phyloP scores from a whole-genome alignment of 1,139 yeast species.

The Saccharomycopsis phalli region DNA sequence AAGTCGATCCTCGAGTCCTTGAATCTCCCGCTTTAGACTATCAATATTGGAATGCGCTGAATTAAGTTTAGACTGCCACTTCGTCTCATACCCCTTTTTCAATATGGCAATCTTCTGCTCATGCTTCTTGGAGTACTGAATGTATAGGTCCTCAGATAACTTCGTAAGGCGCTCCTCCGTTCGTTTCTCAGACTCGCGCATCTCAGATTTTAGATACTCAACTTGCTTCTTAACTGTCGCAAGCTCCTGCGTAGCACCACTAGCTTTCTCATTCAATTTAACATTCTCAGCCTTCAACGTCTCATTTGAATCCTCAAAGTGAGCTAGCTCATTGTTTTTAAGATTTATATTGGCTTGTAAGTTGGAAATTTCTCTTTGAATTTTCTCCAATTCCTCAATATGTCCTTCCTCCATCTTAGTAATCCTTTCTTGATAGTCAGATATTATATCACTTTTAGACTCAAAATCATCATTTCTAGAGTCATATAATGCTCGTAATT shows the following conservation, averaged over 20 bases:
- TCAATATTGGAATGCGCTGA: constrained; percentile 35
- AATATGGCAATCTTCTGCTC: constrained; percentile 50
- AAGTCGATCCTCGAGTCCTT: constrained; percentile 36
- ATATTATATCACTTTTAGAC: constrained; percentile 2
- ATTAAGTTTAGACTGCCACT: constrained; percentile 37
- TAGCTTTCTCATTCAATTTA: constrained; percentile 47
- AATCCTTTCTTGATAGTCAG: constrained; percentile 8
- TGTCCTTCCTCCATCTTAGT: constrained; percentile 13
- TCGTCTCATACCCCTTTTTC: constrained; percentile 43
- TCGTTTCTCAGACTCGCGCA: constrained; percentile 31
- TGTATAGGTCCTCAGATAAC: constrained; percentile 56
- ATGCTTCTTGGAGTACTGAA: constrained; percentile 63
- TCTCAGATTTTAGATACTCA: constrained; percentile 10
- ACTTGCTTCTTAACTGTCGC: constrained; percentile 7
- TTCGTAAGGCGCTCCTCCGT: constrained; percentile 44
- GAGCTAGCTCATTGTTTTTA: constrained; percentile 24
- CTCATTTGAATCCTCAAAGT: constrained; percentile 31
- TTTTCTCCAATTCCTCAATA: constrained; percentile 19
- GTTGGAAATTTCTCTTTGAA: constrained; percentile 22
- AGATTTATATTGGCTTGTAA: constrained; percentile 23
- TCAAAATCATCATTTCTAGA: constrained; percentile 2
- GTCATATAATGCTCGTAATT: constrained; percentile 5
- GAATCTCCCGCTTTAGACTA: constrained; percentile 37
- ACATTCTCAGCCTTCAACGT: constrained; percentile 41
- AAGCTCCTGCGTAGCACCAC: constrained; percentile 1